Evolutionary conservation across 2,329 filamentous ascomycete species (phyloP), one percentile per base, ranked within the genome.

Genomic region (Fusarium heterosporum): DNA sequence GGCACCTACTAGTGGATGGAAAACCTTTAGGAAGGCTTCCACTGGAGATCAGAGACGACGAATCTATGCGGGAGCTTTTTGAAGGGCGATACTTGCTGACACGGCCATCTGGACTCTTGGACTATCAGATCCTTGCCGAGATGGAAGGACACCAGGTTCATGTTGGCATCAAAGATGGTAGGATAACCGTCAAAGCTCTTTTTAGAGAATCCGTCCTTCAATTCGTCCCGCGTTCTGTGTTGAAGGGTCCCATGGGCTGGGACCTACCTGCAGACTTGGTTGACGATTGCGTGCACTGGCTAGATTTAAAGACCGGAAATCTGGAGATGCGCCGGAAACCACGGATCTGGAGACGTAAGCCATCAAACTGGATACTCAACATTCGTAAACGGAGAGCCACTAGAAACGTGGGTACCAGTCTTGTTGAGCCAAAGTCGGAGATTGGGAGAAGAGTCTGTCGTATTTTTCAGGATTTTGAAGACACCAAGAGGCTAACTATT

Each of bases 261-360:
- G 87, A 89, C 63, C 74, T 90, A 1, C 89, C 89, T 0, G 66
- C 65, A 0, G 71, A 78, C 1, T 76, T 91, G 0, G 62, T 88
- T 0, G 73, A 84, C 0, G 75, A 81, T 8, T 89, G 85, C 48
- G 78, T 84, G 0, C 88, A 91, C 62, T 91, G 88, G 87, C 76
- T 90, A 6, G 78, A 90, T 40, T 13, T 88, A 0, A 46, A 28
- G 0, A 73, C 62, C 0, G 61, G 72, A 0, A 46, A 66, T 0
- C 48, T 91, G 0, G 84, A 90, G 42, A 82, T 89, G 22, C 79
- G 87, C 10, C 80, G 79, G 8, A 72, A 73, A 1, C 76, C 81
- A 0, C 60, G 72, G 0, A 74, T 75, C 6, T 83, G 77, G 80
- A 42, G 13, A 0, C 58, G 42, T 0, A 68, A 65, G 8, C 12